Percentiles rank a stretch among this genome's conserved stretches.
Conservation (phyloP, 805 yeast genomes). For the Saccharomyces paradoxus region DNA sequence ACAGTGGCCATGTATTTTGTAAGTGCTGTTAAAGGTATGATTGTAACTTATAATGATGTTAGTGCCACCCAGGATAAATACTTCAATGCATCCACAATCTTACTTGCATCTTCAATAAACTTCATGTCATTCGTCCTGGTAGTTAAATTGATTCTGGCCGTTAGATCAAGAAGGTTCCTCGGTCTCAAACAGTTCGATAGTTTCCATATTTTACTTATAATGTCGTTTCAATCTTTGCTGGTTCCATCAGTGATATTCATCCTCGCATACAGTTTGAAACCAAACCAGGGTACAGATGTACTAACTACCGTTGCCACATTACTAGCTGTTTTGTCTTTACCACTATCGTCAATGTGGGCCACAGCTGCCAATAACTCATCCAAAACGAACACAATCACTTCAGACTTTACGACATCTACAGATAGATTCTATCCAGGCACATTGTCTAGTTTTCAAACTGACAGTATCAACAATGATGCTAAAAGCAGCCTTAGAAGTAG, state of each 20-base stretch:
- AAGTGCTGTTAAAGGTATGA: slow-evolving; percentile 40
- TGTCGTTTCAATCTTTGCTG: slow-evolving; percentile 74
- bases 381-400: slow-evolving; percentile 33
- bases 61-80: slow-evolving; percentile 31
- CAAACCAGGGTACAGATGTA: slow-evolving; percentile 30
- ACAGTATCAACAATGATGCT: slow-evolving; percentile 9
- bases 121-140: slow-evolving; percentile 53
- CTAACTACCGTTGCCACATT: slow-evolving; percentile 49
- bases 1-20: slow-evolving; percentile 54
- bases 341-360: slow-evolving; percentile 87
- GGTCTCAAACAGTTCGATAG: slow-evolving; percentile 81
- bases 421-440: slow-evolving; percentile 16
- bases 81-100: slow-evolving; percentile 46
- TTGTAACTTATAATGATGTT: slow-evolving; percentile 26
- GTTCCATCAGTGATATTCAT: slow-evolving; percentile 67
- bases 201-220: slow-evolving; percentile 70
- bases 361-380: slow-evolving; percentile 48
- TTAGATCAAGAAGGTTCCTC: slow-evolving; percentile 60
- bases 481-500: slow-evolving; percentile 6
- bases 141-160: slow-evolving; percentile 59
- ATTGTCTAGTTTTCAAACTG: slow-evolving; percentile 8
- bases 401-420: slow-evolving; percentile 15
- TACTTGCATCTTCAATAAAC: slow-evolving; percentile 63
- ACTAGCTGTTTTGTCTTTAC: slow-evolving; percentile 63
- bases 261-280: slow-evolving; percentile 38